Conservation (phyloP, 129 eudicot genomes). For the Artemisia argyi region DNA sequence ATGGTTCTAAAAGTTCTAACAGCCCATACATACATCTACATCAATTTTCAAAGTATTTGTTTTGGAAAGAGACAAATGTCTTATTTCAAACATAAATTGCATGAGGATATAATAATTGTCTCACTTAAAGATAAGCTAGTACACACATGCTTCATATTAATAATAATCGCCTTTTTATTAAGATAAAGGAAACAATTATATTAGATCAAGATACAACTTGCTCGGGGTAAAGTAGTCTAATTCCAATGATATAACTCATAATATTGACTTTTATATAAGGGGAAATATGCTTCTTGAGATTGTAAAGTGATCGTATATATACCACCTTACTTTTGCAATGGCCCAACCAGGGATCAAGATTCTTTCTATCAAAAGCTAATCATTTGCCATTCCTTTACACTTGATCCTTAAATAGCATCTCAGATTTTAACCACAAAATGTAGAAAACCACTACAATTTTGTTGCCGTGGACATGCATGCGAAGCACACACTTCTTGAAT, state of each 20-base stretch:
- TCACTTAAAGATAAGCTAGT: too few relatives aligned
- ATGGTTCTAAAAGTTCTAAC: too few relatives aligned
- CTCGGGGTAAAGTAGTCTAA: background rate
- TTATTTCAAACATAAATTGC: too few relatives aligned
- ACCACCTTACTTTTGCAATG: slow-evolving; percentile 1
- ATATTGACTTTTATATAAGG: background rate
- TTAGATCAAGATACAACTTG: background rate
- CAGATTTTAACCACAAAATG: background rate
- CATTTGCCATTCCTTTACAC: background rate
- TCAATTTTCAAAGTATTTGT: background rate
- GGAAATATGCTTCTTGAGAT: slow-evolving; percentile 6
- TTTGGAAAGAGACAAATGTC: background rate
- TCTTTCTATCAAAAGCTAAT: background rate
- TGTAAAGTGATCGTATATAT: slow-evolving; percentile 8
- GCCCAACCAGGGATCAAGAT: background rate
- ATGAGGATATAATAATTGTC: too few relatives aligned
- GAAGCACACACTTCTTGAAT: background rate
- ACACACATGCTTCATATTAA: too few relatives aligned
- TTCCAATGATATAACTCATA: background rate
- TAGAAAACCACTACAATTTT: too few relatives aligned
- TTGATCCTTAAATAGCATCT: background rate
- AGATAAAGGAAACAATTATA: background rate
- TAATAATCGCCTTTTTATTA: too few relatives aligned
- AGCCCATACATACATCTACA: background rate
- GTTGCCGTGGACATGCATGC: background rate